Evolutionary conservation across 2,329 filamentous ascomycete species (phyloP).

Genomic region (Gaeumannomyces tritici): DNA sequence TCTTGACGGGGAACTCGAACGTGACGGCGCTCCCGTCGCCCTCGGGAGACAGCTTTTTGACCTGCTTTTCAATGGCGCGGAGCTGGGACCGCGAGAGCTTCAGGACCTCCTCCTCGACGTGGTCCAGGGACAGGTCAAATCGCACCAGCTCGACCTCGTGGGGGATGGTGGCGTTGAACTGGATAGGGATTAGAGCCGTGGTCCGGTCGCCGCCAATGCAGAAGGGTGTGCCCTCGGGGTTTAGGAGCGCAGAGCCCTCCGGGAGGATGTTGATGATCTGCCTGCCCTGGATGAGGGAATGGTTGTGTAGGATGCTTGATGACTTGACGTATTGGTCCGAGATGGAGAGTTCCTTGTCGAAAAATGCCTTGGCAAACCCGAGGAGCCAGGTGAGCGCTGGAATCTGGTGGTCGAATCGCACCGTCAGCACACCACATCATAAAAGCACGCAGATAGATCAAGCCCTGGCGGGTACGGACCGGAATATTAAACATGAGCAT

Average conservation of each 20-base stretch:
- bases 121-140: constrained; percentile 61
- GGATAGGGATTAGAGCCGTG: constrained; percentile 64
- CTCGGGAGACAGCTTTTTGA: constrained; percentile 56
- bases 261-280: constrained; percentile 97
- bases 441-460: constrained; percentile 13
- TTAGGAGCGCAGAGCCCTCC: constrained; percentile 85
- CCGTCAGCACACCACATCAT: constrained; percentile 2
- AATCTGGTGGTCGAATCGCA: constrained; percentile 22
- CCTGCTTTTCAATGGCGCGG: constrained; percentile 61
- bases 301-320: constrained; percentile 78
- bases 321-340: constrained; percentile 91
- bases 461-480: constrained; percentile 26
- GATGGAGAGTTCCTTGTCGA: constrained; percentile 79
- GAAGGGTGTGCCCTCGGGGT: constrained; percentile 70
- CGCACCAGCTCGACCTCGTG: constrained; percentile 83
- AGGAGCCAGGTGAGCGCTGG: constrained; percentile 67
- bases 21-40: constrained; percentile 50
- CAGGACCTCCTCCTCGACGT: constrained; percentile 69
- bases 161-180: constrained; percentile 88
- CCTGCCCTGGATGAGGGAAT: constrained; percentile 87
- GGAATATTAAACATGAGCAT: constrained; percentile 91
- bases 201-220: constrained; percentile 62
- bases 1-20: constrained; percentile 68
- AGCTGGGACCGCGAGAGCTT: constrained; percentile 66
- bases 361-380: constrained; percentile 63